Percentiles rank a stretch among this genome's conserved stretches.
Evolutionary conservation across 2,329 filamentous ascomycete species (phyloP).

Genomic region (Lasiodiplodia hormozganensis): DNA sequence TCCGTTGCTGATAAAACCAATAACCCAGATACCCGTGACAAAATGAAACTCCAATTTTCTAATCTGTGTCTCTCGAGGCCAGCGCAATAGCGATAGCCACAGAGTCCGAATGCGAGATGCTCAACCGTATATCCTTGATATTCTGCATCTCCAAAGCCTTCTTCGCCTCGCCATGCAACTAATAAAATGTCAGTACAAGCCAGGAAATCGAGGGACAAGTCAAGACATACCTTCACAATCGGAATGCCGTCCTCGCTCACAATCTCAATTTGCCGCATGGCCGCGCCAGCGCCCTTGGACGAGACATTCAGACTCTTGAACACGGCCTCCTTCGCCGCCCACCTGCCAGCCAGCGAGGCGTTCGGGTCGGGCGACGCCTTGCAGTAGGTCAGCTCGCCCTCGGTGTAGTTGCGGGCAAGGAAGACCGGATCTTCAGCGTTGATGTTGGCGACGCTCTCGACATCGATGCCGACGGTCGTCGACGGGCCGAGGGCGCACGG

Average conservation of each 20-base stretch:
- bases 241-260: neutral
- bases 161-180: constrained; percentile 6
- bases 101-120: neutral
- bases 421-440: constrained; percentile 21
- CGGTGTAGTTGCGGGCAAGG: constrained; percentile 30
- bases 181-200: neutral
- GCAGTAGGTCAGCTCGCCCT: constrained; percentile 7
- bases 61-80: neutral
- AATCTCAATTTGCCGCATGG: constrained; percentile 31
- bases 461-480: constrained; percentile 7
- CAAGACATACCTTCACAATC: neutral
- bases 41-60: neutral
- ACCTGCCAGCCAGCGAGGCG: constrained; percentile 29
- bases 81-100: neutral
- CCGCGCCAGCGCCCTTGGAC: constrained; percentile 24
- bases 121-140: neutral
- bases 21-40: neutral
- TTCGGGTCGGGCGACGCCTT: neutral
- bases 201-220: neutral
- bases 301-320: constrained; percentile 28
- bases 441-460: neutral
- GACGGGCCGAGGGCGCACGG: neutral
- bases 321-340: constrained; percentile 31
- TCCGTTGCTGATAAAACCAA: too few species aligned
- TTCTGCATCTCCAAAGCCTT: neutral